Conservation (phyloP, 192 early-diverging fungal species). For the Martensiomyces pterosporus region DNA sequence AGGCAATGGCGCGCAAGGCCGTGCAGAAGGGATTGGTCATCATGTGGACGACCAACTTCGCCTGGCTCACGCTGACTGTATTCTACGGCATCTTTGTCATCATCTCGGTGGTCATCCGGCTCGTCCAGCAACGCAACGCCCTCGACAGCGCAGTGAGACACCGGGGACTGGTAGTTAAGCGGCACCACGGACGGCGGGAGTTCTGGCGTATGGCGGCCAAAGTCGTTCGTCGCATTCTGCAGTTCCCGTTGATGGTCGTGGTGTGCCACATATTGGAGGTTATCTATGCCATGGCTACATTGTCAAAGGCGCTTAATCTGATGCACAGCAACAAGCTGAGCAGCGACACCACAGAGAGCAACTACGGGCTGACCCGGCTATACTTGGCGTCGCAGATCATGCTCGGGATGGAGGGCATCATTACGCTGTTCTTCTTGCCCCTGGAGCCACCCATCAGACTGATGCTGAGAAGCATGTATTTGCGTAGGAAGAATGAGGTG, state of each 20-base stretch:
- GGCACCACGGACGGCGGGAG: constrained; percentile 22
- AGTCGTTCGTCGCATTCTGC: constrained; percentile 42
- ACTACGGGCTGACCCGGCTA: constrained; percentile 23
- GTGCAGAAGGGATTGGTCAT: constrained; percentile 32
- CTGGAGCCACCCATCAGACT: constrained; percentile 44
- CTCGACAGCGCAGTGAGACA: constrained; percentile 11
- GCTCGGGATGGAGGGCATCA: constrained; percentile 44
- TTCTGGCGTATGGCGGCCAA: constrained; percentile 26
- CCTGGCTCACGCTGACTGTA: constrained; percentile 44
- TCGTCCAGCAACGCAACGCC: constrained; percentile 24
- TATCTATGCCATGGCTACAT: constrained; percentile 31
- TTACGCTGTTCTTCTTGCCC: constrained; percentile 38
- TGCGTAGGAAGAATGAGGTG: constrained; percentile 21
- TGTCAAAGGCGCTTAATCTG: constrained; percentile 19
- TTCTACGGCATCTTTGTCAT: constrained; percentile 41
- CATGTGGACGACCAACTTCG: constrained; percentile 48
- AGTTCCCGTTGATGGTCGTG: constrained; percentile 44
- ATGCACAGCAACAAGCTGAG: constrained; percentile 12
- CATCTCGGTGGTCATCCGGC: constrained; percentile 30
- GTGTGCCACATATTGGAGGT: constrained; percentile 45
- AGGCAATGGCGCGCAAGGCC: constrained; percentile 22
- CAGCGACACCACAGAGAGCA: neutral
- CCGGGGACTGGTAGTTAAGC: constrained; percentile 20
- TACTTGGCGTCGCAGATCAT: constrained; percentile 39
- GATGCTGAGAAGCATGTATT: constrained; percentile 36